Evolutionary conservation across 208 protist species (phyloP), one percentile per base, ranked within the genome.

Genomic region (Wallacemonas collosoma): DNA sequence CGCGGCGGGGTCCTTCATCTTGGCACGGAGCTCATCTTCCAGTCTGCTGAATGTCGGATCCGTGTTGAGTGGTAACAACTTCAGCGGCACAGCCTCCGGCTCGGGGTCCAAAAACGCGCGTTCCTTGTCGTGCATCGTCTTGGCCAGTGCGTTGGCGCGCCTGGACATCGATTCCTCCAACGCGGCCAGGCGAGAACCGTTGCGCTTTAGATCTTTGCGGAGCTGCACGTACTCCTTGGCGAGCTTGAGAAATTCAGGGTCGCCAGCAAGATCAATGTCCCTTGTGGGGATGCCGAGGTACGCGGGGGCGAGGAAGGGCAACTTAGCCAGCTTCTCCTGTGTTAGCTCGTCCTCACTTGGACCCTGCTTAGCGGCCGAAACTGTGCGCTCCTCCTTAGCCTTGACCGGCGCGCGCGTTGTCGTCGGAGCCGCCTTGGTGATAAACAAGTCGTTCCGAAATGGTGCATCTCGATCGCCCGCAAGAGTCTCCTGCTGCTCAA

Each of bases 61-160:
- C 7, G 82, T 77, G 68, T 90, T 84, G 7, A 94, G 57, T 11
- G 77, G 73, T 15, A 91, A 79, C 64, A 87, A 43, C 43, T 74
- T 66, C 45, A 93, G 60, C 11, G 82, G 82, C 57, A 90, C 76
- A 45, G 84, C 84, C n/a, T 88, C 72, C 45, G 81, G 76, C 55
- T 87, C 72, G 0, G 68, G 68, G 44, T 85, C 75, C 2, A 92
- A 79, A 68, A 81, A 90, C 15, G 57, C 65, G 11, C 82, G 82
- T 47, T 89, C 80, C 38, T 72, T 72, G 39, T 79, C 69, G 61
- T 87, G 87, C 71, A 85, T 85, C 57, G 72, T 68, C 12, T 77
- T 60, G 2, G 83, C 82, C 68, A 82, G 62, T 43, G 48, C 68
- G 15, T 56, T 54, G 5, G 75, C 77, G 55, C 77, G 41, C n/a